A percentile compares a stretch with the other conserved stretches of the same genome.
Evolutionary conservation across 495 filamentous ascomycete genomes (phyloP).

Genomic region (Mycothermus thermophilus): DNA sequence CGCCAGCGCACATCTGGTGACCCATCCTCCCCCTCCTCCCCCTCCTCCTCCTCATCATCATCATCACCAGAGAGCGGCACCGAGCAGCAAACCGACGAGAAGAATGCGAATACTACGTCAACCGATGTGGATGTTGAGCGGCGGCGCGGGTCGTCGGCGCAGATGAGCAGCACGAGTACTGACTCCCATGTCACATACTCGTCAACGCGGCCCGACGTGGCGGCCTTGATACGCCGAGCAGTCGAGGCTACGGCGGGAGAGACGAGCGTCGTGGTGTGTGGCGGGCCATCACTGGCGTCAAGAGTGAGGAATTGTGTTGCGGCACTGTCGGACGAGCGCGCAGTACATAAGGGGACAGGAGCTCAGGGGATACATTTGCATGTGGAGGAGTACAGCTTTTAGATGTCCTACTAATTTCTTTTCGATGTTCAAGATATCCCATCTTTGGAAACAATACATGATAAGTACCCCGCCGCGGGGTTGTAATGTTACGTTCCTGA

Average conservation of each 20-base stretch:
- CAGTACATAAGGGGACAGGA: conserved; percentile 80
- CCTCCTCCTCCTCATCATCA: no score
- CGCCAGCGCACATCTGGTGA: not conserved
- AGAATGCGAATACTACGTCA: conserved; percentile 1
- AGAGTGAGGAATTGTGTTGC: conserved; percentile 54
- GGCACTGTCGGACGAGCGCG: conserved; percentile 66
- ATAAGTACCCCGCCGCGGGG: no score
- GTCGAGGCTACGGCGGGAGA: conserved; percentile 71
- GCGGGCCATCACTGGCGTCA: conserved; percentile 51
- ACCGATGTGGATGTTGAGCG: conserved; percentile 17
- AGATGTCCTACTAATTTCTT: no score
- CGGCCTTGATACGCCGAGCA: conserved; percentile 29
- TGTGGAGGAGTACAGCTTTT: conserved; percentile 38
- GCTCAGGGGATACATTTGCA: conserved; percentile 55
- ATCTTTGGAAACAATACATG: not conserved
- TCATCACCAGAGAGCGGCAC: conserved; percentile 11
- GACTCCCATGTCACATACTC: conserved; percentile 30
- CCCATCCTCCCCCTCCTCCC: conserved; percentile 2
- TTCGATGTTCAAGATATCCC: no score
- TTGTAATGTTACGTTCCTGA: no score
- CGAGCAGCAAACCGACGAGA: conserved; percentile 13
- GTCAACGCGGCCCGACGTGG: conserved; percentile 28
- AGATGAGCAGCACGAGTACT: conserved; percentile 17
- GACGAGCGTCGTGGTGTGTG: conserved; percentile 72
- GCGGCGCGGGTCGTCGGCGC: conserved; percentile 12